These are phyloP conservation scores for Epichloe gansuensis DNA, from an alignment of 2,329 filamentous ascomycete species.

Conservation along the genomic window DNA sequence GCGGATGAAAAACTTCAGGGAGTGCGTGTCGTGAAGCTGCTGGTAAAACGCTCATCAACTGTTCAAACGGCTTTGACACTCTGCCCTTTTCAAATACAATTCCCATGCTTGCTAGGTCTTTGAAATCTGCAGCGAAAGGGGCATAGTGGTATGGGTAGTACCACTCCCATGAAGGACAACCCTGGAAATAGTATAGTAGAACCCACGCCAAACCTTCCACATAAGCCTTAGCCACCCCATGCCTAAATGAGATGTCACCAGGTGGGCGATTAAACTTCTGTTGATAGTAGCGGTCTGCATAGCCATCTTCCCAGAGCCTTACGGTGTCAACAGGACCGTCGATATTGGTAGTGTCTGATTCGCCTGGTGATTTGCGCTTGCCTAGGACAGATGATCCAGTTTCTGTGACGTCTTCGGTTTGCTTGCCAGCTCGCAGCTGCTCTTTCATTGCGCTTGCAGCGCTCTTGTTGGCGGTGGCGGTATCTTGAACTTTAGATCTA, in stretches of 20 bases:
- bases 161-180: conserved; percentile 98
- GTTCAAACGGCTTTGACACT: conserved; percentile 86
- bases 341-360: conserved; percentile 11
- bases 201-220: conserved; percentile 95
- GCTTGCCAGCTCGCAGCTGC: conserved; percentile 45
- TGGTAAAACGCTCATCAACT: conserved; percentile 94
- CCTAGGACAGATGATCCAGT: conserved; percentile 40
- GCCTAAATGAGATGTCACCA: conserved; percentile 71
- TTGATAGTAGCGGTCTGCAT: conserved; percentile 90
- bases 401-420: conserved; percentile 10
- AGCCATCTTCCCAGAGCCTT: conserved; percentile 87
- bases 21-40: conserved; percentile 87
- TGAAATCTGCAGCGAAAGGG: conserved; percentile 91
- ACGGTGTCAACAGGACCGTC: conserved; percentile 68
- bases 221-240: conserved; percentile 80
- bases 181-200: conserved; percentile 92
- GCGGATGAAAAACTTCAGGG: conserved; percentile 71
- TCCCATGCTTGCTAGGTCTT: conserved; percentile 64
- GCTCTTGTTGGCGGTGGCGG: conserved; percentile 82
- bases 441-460: conserved; percentile 81
- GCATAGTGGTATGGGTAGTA: conserved; percentile 98
- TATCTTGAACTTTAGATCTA: conserved; percentile 48
- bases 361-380: conserved; percentile 57
- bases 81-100: conserved; percentile 73
- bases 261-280: conserved; percentile 85